Base-by-base conservation (phyloP, 345 rosid genomes). In the Citrus sp. region DNA sequence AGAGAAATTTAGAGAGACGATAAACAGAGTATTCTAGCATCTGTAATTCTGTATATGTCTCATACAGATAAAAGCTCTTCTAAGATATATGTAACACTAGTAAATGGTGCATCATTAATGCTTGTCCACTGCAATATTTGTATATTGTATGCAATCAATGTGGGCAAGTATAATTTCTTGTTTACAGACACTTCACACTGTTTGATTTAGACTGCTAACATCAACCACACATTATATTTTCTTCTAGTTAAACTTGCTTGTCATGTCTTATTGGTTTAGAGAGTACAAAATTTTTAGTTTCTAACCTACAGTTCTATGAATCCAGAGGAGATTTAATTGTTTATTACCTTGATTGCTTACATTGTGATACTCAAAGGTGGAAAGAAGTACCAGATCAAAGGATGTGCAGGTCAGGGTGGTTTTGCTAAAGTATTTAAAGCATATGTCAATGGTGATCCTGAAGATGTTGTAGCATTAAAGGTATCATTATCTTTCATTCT, bases 381-480 rank as follows among this genome's bases (percentile, higher is more conserved):
- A 85, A 89, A 77, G 87, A 92, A 91, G 87, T 94, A 94, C 91
- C 97, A 89, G 83, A 89, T 96, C 85, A 94, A 92, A 87, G 99
- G 99, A n/a, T 90, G 93, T 80, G 97, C 99, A 59, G 99, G 97
- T 76, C 86, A 90, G 80, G 99, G 99, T 84, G 92, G 90, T 70
- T 96, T 96, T 90, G 97, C 95, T 79, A 87, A 86, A 88, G 97
- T 94, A 66, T 96, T 87, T 86, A 96, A 89, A 86, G 98, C 98
- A 56, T 80, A 35, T 73, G 80, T 87, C 70, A 86, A 90, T 78
- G 75, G 86, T 82, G 87, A 89, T 82, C 92, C 97, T 70, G 97
- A 94, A 81, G 97, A 92, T 60, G 82, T 88, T 49, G 94, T 94
- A 78, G 99, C 97, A 71, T 75, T 96, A 46, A 94, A 96, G 97